Evolutionary conservation across 1,284 basidiomycete species (phyloP), one percentile per base, ranked within the genome.

Genomic region (Ceratobasidium sp.): DNA sequence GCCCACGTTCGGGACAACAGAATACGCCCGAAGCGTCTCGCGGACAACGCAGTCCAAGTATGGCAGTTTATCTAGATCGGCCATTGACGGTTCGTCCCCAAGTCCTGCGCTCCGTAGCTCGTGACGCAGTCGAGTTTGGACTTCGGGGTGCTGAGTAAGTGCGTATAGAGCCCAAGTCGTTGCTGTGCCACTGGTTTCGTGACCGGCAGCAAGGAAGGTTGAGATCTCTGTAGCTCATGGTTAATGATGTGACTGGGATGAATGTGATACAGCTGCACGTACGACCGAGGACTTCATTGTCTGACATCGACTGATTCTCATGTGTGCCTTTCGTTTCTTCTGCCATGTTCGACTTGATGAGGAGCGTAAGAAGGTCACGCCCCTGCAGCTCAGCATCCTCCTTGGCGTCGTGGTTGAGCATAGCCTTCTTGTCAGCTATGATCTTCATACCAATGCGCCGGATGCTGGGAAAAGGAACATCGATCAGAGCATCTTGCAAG

Each of bases 251-350:
- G 5, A 55, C 44, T 6, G 60, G n/a, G 9, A 5, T 0, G 20
- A n/a, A 33, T 33, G 33, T 15, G 55, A 51, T 13, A 18, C 15
- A 67, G 56, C 6, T 23, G 86, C 81, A 89, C 88, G 86, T 87
- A 90, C 94, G 94, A 4, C 91, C 90, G 44, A 93, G 81, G 0
- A 95, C 91, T 80, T 95, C 94, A 28, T 90, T 88, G 80, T 95
- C 94, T 26, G 87, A 87, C 86, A 96, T 85, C 55, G 88, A 86
- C 81, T 93, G 91, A 42, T 83, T 87, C 23, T 89, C 88, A 0
- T 89, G 87, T 3, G 26, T n/a, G 7, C 67, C 67, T 39, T 53
- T 9, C 10, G 91, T 82, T 70, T 92, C 90, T 0, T 87, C 85
- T 2, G 89, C 88, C 86, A 92, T 89, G 81, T 94, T 94, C 10